Conservation (phyloP, 2,329 filamentous ascomycete genomes). For the Ophiocordyceps polyrhachis-furcata region DNA sequence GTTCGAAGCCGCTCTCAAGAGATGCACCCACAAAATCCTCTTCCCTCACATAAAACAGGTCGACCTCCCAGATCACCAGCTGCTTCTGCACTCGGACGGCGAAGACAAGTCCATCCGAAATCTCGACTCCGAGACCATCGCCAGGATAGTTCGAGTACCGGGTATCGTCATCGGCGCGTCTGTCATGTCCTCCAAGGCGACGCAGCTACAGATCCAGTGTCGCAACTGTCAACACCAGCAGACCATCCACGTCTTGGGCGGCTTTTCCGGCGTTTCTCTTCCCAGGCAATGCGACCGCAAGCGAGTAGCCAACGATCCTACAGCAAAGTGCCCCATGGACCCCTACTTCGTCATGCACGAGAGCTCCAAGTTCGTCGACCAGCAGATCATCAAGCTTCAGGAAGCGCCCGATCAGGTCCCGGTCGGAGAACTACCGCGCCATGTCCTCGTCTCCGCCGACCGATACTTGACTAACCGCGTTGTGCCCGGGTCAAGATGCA, state of each 20-base stretch:
- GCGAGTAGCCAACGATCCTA: constrained; percentile 44
- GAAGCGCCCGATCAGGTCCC: constrained; percentile 96
- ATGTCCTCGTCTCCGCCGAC: constrained; percentile 93
- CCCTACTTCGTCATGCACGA: constrained; percentile 95
- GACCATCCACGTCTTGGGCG: constrained; percentile 55
- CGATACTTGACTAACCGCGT: constrained; percentile 89
- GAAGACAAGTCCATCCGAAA: constrained; percentile 87
- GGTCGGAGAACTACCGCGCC: constrained; percentile 83
- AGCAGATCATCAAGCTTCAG: constrained; percentile 94
- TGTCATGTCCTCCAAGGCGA: constrained; percentile 91
- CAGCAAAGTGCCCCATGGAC: constrained; percentile 70
- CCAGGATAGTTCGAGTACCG: constrained; percentile 85
- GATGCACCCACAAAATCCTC: constrained; percentile 84
- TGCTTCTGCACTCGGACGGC: constrained; percentile 83
- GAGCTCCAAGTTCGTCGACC: constrained; percentile 85
- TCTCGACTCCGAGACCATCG: constrained; percentile 80
- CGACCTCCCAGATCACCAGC: constrained; percentile 73
- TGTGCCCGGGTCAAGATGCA: constrained; percentile 85
- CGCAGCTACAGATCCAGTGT: constrained; percentile 70
- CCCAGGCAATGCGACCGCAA: constrained; percentile 57
- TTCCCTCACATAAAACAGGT: constrained; percentile 54
- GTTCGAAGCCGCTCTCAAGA: constrained; percentile 82
- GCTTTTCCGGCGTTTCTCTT: constrained; percentile 73
- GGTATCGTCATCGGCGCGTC: constrained; percentile 96
- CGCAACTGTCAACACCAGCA: constrained; percentile 62